Conservation (phyloP, 768 basidiomycete genomes). For the Xerocomellus intermedius region DNA sequence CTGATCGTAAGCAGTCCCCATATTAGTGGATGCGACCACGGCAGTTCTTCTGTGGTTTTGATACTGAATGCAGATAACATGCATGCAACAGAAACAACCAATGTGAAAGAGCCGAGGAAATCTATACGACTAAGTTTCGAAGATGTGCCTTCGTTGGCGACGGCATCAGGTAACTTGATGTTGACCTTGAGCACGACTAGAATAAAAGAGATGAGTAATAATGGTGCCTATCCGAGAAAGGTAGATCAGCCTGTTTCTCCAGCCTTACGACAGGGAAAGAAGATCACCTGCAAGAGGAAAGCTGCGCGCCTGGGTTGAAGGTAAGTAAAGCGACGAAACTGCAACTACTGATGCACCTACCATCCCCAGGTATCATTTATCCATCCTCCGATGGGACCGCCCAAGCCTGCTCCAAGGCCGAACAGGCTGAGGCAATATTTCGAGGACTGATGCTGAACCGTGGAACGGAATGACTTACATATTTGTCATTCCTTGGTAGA, state of each 20-base stretch:
- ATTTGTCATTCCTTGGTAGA: constrained; percentile 91
- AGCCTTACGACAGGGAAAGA: not conserved
- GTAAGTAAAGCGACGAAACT: not conserved
- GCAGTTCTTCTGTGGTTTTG: constrained; percentile 73
- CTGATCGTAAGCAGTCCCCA: constrained; percentile 62
- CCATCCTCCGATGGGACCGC: constrained; percentile 82
- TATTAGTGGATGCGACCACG: constrained; percentile 74
- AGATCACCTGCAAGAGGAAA: constrained; percentile 77
- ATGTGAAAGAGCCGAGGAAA: constrained; percentile 76
- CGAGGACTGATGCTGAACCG: constrained; percentile 8
- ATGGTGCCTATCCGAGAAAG: constrained; percentile 56
- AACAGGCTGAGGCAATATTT: constrained; percentile 53
- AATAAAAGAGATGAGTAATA: constrained; percentile 67
- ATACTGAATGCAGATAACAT: constrained; percentile 76
- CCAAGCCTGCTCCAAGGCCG: constrained; percentile 78
- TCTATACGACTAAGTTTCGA: constrained; percentile 81
- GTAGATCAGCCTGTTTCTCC: constrained; percentile 9
- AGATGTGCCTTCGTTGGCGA: constrained; percentile 54
- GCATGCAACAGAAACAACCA: constrained; percentile 67
- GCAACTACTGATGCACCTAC: constrained; percentile 41
- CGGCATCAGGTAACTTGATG: constrained; percentile 67
- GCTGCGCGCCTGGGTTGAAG: constrained; percentile 66
- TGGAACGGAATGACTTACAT: constrained; percentile 49
- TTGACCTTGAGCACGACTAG: constrained; percentile 77
- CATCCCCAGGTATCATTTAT: constrained; percentile 84